A percentile compares a stretch with the other conserved stretches of the same genome.
Conservation (phyloP, 176 grass and related monocot genomes). For the Phragmites australis region DNA sequence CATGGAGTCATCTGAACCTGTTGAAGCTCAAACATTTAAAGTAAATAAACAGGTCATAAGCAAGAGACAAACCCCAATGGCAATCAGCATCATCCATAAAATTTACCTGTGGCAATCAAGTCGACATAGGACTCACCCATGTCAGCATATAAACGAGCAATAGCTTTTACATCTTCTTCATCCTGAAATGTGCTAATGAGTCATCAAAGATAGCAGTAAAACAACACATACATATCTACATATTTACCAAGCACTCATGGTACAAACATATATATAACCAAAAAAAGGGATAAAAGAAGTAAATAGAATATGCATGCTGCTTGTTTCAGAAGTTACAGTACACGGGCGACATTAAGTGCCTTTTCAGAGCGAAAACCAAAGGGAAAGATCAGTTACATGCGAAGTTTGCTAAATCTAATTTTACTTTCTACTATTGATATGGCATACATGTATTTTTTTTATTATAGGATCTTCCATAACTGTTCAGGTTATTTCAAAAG, state of each 20-base stretch:
- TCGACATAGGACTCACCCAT: constrained; percentile 99
- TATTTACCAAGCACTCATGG: not conserved
- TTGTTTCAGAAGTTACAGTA: not conserved
- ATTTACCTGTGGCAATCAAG: constrained; percentile 88
- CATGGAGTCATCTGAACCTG: constrained; percentile 92
- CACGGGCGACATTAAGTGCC: not conserved
- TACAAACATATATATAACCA: constrained; percentile 14
- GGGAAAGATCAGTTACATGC: not conserved
- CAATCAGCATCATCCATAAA: constrained; percentile 32
- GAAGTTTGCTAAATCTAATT: not conserved
- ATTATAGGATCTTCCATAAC: not conserved
- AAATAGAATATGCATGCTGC: constrained; percentile 4
- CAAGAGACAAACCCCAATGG: constrained; percentile 13
- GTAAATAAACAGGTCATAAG: not conserved
- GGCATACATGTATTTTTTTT: not conserved
- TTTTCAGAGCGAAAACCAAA: constrained; percentile 17
- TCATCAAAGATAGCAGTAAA: constrained; percentile 9
- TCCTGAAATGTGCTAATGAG: constrained; percentile 55
- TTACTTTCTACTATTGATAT: not conserved
- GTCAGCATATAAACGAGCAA: constrained; percentile 95
- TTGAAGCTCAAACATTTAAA: constrained; percentile 31
- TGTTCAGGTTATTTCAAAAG: not conserved
- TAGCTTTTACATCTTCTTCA: constrained; percentile 99
- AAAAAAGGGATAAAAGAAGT: not conserved
- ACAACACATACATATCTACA: not conserved